phyloP scores from a whole-genome alignment of 352 stramenopile species.

The Aphanomyces stellatus region DNA sequence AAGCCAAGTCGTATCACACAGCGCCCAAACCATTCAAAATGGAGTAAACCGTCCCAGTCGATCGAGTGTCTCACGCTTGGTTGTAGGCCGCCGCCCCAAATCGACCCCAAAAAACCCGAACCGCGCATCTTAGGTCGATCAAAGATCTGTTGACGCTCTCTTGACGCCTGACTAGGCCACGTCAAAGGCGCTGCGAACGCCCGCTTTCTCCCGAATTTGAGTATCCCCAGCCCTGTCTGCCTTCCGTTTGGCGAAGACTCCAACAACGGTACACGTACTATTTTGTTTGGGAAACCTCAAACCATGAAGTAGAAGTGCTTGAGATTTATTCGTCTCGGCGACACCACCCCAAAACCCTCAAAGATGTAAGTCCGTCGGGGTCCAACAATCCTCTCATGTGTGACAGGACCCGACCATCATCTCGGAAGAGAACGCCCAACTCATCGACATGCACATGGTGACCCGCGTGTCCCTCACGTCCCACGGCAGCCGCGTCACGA shows the following conservation, averaged over 20 bases:
- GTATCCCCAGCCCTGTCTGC: neutral
- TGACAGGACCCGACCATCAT: neutral
- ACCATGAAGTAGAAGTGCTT: neutral
- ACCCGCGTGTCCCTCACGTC: constrained; percentile 5
- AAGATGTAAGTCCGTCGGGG: neutral
- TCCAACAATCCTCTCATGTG: no score
- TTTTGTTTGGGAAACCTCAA: neutral
- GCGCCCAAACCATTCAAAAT: no score
- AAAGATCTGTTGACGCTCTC: no score
- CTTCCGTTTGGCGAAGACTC: neutral
- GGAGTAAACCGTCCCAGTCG: no score
- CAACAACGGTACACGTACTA: neutral
- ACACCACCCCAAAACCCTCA: neutral
- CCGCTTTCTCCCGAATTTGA: neutral
- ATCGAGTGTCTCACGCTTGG: no score
- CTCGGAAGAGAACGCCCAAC: neutral
- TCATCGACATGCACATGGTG: constrained; percentile 6
- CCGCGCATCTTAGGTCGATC: no score
- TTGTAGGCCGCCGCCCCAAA: no score
- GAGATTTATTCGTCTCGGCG: neutral
- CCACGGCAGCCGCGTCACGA: constrained; percentile 1
- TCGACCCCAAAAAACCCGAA: no score
- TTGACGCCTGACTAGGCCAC: no score
- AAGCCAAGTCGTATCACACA: no score
- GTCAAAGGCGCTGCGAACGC: no score